Conservation (phyloP, 345 rosid species). For the Dovyalis caffra region DNA sequence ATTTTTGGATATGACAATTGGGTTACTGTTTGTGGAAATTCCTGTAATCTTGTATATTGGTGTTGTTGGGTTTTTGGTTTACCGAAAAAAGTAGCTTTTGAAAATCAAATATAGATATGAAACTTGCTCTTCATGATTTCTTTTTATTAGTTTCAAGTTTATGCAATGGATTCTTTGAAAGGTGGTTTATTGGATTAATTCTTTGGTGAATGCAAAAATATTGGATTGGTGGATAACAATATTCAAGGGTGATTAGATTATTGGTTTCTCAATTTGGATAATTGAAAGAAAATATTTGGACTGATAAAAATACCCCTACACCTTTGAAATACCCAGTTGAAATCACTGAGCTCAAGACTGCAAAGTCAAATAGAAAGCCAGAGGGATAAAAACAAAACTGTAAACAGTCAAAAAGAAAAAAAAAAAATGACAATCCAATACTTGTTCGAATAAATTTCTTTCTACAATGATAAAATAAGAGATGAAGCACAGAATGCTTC, state of each 20-base stretch:
- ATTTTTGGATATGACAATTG: no score
- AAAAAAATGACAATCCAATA: neutral
- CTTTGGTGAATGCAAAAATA: neutral
- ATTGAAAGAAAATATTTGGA: no score
- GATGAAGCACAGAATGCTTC: constrained; percentile 57
- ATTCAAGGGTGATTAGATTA: neutral
- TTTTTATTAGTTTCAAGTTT: constrained; percentile 2
- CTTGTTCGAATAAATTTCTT: neutral
- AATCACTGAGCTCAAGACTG: constrained; percentile 1
- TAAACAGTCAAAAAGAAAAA: neutral
- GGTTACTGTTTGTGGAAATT: constrained; percentile 66
- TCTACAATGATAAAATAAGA: constrained; percentile 35
- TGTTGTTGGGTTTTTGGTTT: constrained; percentile 67
- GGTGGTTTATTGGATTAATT: constrained; percentile 17
- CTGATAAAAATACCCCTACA: neutral
- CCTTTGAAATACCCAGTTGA: neutral
- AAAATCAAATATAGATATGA: constrained; percentile 42
- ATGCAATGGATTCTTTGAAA: neutral
- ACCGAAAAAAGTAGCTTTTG: constrained; percentile 65
- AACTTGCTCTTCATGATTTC: constrained; percentile 29
- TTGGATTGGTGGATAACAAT: constrained; percentile 16
- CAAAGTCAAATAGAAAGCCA: constrained; percentile 27
- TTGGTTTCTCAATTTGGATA: constrained; percentile 8
- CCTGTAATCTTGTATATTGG: constrained; percentile 65
- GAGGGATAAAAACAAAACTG: neutral